Conservation (phyloP, 2,329 filamentous ascomycete species). For the Trichoderma asperellum region DNA sequence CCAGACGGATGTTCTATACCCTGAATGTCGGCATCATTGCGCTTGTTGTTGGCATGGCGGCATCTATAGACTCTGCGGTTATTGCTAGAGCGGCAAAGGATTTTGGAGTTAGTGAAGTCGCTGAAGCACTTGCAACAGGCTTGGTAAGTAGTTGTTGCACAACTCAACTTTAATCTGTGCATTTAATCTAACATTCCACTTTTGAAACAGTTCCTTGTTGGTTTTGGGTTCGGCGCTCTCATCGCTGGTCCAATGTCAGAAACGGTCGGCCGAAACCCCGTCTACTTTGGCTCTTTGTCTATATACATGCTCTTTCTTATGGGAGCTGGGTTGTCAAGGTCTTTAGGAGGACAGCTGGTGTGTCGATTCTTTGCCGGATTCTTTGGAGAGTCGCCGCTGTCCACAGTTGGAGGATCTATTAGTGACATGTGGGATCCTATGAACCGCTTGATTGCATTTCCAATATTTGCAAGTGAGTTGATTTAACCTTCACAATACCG, state of each 20-base stretch:
- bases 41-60: constrained; percentile 20
- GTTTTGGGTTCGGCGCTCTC: constrained; percentile 20
- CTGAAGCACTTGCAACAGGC: constrained; percentile 11
- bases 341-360: neutral
- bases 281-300: constrained; percentile 15
- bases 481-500: neutral
- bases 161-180: neutral
- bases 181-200: neutral
- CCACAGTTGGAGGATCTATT: constrained; percentile 16
- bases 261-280: constrained; percentile 8
- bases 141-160: neutral
- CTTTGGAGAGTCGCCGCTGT: constrained; percentile 19
- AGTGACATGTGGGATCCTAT: constrained; percentile 14
- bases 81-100: neutral
- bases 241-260: constrained; percentile 15
- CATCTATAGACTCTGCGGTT: constrained; percentile 13
- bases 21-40: constrained; percentile 12
- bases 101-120: constrained; percentile 14
- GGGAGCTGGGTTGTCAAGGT: neutral
- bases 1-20: neutral
- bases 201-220: constrained; percentile 4
- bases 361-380: constrained; percentile 25
- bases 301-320: constrained; percentile 21
- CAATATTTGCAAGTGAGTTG: constrained; percentile 18
- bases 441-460: constrained; percentile 17